Evolutionary conservation across 768 basidiomycete genomes (phyloP).

Genomic region (Boletus eberwhitei): DNA sequence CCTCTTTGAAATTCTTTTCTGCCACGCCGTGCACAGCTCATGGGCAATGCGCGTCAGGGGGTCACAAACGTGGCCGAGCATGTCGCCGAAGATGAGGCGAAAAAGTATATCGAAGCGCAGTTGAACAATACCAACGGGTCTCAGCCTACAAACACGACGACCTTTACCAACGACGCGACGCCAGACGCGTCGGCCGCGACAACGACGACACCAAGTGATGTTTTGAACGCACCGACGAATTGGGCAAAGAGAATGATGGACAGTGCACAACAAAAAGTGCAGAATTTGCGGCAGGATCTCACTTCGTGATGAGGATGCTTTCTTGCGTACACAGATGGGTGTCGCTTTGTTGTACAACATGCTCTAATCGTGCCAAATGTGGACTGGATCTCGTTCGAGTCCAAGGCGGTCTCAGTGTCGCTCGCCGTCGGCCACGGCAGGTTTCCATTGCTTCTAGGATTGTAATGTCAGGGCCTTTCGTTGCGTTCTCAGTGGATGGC

Average conservation of each 20-base stretch:
- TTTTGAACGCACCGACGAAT: constrained; percentile 2
- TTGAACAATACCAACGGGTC: neutral
- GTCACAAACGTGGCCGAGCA: constrained; percentile 4
- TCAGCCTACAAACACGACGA: neutral
- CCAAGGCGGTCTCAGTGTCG: no score
- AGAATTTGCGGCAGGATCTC: constrained; percentile 3
- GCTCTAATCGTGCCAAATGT: no score
- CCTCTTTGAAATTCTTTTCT: neutral
- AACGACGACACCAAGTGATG: neutral
- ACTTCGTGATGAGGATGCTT: neutral
- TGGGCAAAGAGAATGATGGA: constrained; percentile 18
- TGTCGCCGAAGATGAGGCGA: constrained; percentile 10
- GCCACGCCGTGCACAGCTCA: neutral
- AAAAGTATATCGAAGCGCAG: constrained; percentile 1
- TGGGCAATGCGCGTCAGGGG: neutral
- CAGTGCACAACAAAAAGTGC: constrained; percentile 12
- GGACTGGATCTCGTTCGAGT: no score
- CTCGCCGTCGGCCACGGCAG: no score
- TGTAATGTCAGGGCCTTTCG: no score
- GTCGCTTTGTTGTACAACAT: neutral
- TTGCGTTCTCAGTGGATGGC: constrained; percentile 14
- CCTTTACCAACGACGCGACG: neutral
- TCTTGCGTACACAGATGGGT: neutral
- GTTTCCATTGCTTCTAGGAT: no score
- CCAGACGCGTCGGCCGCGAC: neutral